These are phyloP conservation scores for Tilletia setariae DNA, from an alignment of 1,284 basidiomycete genomes.

Conservation along the genomic window DNA sequence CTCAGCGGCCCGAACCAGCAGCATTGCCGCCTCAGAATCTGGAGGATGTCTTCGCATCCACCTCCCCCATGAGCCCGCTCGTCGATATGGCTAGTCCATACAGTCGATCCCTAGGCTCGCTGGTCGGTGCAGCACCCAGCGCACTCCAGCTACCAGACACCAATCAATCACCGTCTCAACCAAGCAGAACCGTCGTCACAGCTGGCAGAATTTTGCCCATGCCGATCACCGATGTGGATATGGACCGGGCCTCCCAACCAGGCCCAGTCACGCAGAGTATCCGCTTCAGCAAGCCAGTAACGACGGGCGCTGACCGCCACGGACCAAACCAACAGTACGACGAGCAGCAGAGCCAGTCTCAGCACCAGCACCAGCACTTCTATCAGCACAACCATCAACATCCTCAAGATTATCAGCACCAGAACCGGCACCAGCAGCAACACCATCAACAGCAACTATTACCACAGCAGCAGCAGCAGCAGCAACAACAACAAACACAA, in stretches of 20 bases:
- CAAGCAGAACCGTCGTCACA: background rate
- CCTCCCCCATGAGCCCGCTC: background rate
- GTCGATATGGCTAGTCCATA: background rate
- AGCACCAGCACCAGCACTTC: constrained; percentile 4
- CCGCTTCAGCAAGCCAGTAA: background rate
- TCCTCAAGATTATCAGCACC: background rate
- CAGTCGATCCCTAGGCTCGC: background rate
- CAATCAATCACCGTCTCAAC: background rate
- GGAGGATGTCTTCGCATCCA: background rate
- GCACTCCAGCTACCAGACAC: background rate
- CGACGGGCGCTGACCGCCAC: background rate
- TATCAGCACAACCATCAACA: background rate
- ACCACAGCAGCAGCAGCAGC: constrained; percentile 14
- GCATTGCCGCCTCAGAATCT: background rate
- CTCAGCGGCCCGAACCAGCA: background rate
- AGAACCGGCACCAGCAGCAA: background rate
- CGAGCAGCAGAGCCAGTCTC: constrained; percentile 3
- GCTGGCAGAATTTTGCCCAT: background rate
- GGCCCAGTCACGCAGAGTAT: background rate
- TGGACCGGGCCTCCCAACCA: background rate
- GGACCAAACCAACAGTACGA: background rate
- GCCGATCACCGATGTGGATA: too few relatives aligned
- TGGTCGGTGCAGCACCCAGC: background rate
- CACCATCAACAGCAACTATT: background rate
- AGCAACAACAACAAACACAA: constrained; percentile 1